Base-by-base conservation (phyloP, 2,329 filamentous ascomycete genomes). In the Zymoseptoria tritici region DNA sequence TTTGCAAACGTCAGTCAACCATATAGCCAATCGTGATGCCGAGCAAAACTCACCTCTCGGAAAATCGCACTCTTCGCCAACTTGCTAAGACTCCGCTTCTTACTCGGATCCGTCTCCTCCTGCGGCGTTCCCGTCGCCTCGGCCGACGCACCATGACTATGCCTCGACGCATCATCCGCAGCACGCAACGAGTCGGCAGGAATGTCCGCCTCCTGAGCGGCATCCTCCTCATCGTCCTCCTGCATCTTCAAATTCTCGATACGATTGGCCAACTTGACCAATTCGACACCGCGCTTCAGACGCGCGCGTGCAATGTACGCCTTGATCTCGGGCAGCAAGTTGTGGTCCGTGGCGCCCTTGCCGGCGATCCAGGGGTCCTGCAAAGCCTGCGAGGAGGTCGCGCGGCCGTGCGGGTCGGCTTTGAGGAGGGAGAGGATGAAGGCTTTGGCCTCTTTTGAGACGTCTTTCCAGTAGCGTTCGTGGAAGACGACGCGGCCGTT, bases 381-480 rank as follows among this genome's bases (percentile, higher is more conserved):
- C 11, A 72, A 57, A 5, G 71, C 71, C 54, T 71, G 65, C 9
- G 50, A 49, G 54, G 90, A 96, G 1, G 88, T 88, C 69, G 85
- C 86, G 68, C 95, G 87, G 68, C 89, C 83, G 54, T 86, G 82
- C 1, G 91, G 88, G 66, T 90, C 83, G 3, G 91, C 86, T 67
- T 93, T 87, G 60, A 99, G 83, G 24, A 99, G 82, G 59, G 80
- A 79, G 62, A 88, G 78, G 76, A 99, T 97, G 74, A 99, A 99
- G 66, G 93, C 86, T 79, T 97, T 99, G 66, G 92, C 94, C 67
- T 97, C 92, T 55, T 89, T 82, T 73, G 92, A 97, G 70, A 99
- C 94, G 68, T 97, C 94, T 74, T 91, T 94, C 94, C 94, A 99
- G 79, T 97, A 99, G 59, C 93, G 86, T 73, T 97, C 92, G 75